These are phyloP conservation scores for Allomyces macrogynus DNA, from an alignment of 192 early-diverging fungal species.

Conservation along the genomic window DNA sequence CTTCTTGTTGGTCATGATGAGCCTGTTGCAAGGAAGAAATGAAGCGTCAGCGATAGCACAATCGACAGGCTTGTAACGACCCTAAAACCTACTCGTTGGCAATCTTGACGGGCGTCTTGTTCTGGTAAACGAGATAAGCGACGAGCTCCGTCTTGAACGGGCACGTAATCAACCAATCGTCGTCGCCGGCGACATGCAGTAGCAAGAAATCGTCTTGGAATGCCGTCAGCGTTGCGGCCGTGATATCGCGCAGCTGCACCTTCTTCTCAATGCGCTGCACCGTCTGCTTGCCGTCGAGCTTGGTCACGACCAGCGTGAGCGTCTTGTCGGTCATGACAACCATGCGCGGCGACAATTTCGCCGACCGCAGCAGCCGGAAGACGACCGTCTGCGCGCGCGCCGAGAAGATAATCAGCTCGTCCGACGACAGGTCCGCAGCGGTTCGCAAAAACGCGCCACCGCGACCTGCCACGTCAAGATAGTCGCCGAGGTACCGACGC, in stretches of 20 bases:
- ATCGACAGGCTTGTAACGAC: too few relatives aligned
- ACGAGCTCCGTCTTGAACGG: slow-evolving; percentile 54
- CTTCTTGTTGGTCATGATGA: neutral
- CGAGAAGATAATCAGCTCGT: neutral
- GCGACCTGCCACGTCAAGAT: slow-evolving; percentile 42
- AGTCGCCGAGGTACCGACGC: slow-evolving; percentile 79
- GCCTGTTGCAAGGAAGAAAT: neutral
- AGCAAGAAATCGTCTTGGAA: slow-evolving; percentile 54
- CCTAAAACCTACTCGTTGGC: slow-evolving; percentile 23
- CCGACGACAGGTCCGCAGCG: neutral
- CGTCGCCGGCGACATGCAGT: slow-evolving; percentile 31
- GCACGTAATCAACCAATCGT: slow-evolving; percentile 42
- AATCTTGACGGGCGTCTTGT: slow-evolving; percentile 48
- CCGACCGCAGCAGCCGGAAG: slow-evolving; percentile 29
- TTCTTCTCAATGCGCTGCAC: slow-evolving; percentile 30
- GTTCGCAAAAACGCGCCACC: slow-evolving; percentile 6
- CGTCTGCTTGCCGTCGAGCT: slow-evolving; percentile 28
- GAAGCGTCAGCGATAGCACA: too few relatives aligned
- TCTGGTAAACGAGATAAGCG: slow-evolving; percentile 32
- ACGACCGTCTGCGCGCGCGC: neutral
- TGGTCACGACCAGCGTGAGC: slow-evolving; percentile 37
- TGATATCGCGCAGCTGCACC: slow-evolving; percentile 29
- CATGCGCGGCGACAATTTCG: slow-evolving; percentile 43
- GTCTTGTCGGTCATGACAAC: slow-evolving; percentile 42
- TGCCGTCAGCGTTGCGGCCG: slow-evolving; percentile 41